A percentile compares a stretch with the other conserved stretches of the same genome.
Conservation (phyloP, 345 rosid genomes). For the Bruguiera sexangula region DNA sequence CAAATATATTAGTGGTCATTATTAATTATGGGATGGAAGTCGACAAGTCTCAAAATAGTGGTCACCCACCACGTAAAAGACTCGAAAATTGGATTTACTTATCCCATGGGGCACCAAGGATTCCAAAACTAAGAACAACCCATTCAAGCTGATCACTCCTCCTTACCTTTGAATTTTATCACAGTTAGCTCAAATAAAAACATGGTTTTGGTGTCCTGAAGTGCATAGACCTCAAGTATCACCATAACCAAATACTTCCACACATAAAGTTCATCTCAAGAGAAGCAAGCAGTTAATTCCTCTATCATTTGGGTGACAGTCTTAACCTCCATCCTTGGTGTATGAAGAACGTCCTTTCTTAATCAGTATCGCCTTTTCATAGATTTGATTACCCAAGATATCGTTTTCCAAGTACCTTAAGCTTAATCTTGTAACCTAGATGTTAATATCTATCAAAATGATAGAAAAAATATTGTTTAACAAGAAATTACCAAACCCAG, state of each 20-base stretch:
- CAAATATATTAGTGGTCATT: neutral
- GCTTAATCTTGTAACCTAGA: too few species aligned
- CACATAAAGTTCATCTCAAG: too few species aligned
- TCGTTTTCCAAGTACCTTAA: too few species aligned
- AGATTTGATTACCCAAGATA: neutral
- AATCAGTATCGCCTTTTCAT: neutral
- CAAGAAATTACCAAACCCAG: too few species aligned
- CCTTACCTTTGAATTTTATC: neutral
- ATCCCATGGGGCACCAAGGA: neutral
- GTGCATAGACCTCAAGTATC: too few species aligned
- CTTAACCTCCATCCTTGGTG: neutral
- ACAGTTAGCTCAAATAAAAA: too few species aligned
- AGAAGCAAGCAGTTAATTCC: too few species aligned
- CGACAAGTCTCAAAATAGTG: neutral
- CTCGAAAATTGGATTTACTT: neutral
- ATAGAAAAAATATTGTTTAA: too few species aligned
- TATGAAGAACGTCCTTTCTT: neutral
- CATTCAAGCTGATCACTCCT: too few species aligned
- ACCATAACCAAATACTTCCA: too few species aligned
- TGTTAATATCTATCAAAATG: too few species aligned
- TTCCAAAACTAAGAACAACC: neutral
- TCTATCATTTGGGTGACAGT: neutral
- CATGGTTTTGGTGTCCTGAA: too few species aligned
- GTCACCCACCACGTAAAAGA: neutral
- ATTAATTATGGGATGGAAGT: slow-evolving; percentile 9